Percentiles rank a stretch among this genome's conserved stretches.
Conservation (phyloP, 768 basidiomycete species). For the Trametes cinnabarina region DNA sequence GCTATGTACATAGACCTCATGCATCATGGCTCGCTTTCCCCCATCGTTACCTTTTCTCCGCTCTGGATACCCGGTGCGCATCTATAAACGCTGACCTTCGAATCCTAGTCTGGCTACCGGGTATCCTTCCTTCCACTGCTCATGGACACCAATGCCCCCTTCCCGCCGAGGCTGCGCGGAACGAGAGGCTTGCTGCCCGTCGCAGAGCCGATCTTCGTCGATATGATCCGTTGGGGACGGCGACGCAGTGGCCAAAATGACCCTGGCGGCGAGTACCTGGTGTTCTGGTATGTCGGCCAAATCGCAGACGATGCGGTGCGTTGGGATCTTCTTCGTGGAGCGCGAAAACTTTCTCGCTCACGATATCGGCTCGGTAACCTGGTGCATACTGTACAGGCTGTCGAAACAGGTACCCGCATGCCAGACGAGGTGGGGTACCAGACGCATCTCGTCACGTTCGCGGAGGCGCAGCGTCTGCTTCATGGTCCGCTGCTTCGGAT, state of each 20-base stretch:
- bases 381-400: conserved; percentile 34
- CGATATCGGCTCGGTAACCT: neutral
- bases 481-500: conserved; percentile 30
- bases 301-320: conserved; percentile 53
- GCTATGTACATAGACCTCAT: too few species aligned
- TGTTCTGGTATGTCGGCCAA: conserved; percentile 54
- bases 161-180: conserved; percentile 20
- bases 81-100: neutral
- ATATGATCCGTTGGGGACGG: conserved; percentile 32
- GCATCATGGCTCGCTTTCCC: too few species aligned
- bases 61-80: too few species aligned
- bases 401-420: conserved; percentile 54
- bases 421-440: conserved; percentile 50
- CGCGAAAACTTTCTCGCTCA: neutral
- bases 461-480: conserved; percentile 43
- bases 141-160: conserved; percentile 42
- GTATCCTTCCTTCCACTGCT: conserved; percentile 46
- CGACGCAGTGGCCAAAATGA: neutral
- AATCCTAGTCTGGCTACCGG: conserved; percentile 47
- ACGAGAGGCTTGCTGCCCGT: conserved; percentile 10
- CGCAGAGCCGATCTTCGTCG: conserved; percentile 48
- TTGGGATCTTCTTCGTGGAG: neutral
- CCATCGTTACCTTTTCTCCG: too few species aligned
- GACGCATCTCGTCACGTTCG: conserved; percentile 41
- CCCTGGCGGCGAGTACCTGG: conserved; percentile 51